Evolutionary conservation across 2,329 filamentous ascomycete species (phyloP), one percentile per base, ranked within the genome.

Genomic region (Aspergillus phoenicis): DNA sequence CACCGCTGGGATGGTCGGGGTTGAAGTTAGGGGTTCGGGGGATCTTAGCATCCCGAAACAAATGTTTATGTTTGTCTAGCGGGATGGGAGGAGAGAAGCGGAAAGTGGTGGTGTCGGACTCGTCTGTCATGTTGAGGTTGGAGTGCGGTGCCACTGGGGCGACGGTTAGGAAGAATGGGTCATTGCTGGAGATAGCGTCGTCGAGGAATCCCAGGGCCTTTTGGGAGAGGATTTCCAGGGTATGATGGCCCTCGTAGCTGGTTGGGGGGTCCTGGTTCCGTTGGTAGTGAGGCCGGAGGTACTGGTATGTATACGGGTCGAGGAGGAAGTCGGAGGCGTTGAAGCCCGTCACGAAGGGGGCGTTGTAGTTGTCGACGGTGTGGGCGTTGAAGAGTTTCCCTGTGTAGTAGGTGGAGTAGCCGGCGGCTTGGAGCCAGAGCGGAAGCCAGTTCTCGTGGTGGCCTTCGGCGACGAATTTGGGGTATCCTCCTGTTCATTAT

Each of bases 21-120:
- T 91, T 91, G 72, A 90, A 91, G 68, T 85, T 85, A 0, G 79
- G 76, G 1, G 82, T 86, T 17, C 88, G 78, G 0, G 88, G 88
- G 0, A 89, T 82, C 13, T 77, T 81, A 0, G 78, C 81, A 17
- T 84, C 81, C 2, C 79, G 71, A 70, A 90, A 91, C 0, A 89
- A 78, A 66, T 87, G 71, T 41, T 81, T 77, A 64, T 91, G 87
- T 51, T 36, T 87, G 77, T 41, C 84, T 76, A 0, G 85, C 83
- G 0, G 81, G 13, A 88, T 78, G 0, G 86, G 86, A 2, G 91
- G 70, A 68, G 52, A 55, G 15, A 43, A 55, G 33, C 36, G 38
- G 15, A 41, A 41, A 4, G 11, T 56, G 1, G 39, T 39, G 15
- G 24, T 45, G 24, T 43, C 39, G 0, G 4, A 17, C 3, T 56